Base-by-base conservation (phyloP, 306 rosid species). In the Comarum palustre region DNA sequence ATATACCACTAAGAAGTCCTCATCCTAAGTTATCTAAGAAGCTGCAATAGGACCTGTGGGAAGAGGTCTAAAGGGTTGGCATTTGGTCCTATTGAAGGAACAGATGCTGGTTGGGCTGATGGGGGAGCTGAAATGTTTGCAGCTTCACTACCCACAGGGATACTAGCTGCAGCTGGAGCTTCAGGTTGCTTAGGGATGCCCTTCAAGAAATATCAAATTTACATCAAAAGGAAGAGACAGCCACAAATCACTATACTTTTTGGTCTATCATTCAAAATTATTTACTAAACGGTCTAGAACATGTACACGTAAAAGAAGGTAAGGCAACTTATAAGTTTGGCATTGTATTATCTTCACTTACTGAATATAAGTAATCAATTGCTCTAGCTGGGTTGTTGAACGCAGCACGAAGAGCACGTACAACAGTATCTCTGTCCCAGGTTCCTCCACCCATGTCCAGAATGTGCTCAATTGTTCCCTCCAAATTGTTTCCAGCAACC, bases 111-210 rank as follows among this genome's bases (percentile, higher is more conserved):
- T 71, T 88, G 98, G 65, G 84, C 86, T 9, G 86, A 77, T 68
- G 78, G 96, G 19, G 89, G 86, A 82, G 96, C 76, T 4, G 89
- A 75, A 81, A 87, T 78, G 69, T 78, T 75, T 27, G 82, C 71
- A 11, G 86, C 87, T 71, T 75, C 90, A 16, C 73, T 80, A 62
- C 85, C 57, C 72, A 84, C 81, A 72, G 93, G 93, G 32, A 54
- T 86, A 71, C 32, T 83, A 29, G 87, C 78, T 32, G 79, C 84
- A 74, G 82, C 84, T 68, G 96, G 90, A 77, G 76, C 89, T 71
- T 89, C 97, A 66, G 92, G 91, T 89, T 88, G 95, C 78, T 91
- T 97, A 0, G 98, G 98, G 51, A 94, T 94, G 48, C 98, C 98
- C 98, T 94, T 73, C 78, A 81, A 45, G 43, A 52, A 77, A 60